Evolutionary conservation across 768 basidiomycete species (phyloP), one percentile per base, ranked within the genome.

Genomic region (Termitomyces sp.): DNA sequence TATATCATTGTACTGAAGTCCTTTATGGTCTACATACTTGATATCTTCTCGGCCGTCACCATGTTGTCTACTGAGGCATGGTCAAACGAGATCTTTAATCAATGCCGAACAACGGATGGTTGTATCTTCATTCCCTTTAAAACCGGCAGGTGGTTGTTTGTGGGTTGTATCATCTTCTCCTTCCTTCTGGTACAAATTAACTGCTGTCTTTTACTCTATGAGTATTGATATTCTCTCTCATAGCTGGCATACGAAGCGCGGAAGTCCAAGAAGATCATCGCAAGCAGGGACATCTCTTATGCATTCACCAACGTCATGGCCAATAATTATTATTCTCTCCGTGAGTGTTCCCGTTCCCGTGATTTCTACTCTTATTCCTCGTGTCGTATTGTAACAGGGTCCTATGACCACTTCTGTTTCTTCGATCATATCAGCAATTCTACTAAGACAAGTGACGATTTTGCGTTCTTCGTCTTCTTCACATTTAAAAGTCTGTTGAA

Each of bases 401-500:
- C 91, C 44, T 99, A 98, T 72, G 89, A 96, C 71, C 92, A 96
- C 71, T 98, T 98, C 72, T 98, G 97, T 74, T 95, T 99, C 79
- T 98, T 98, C 71, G 88, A 91, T 65, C 94, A 98, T 66, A 97
- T 99, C 73, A 87, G 87, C 68, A 88, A 92, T 68, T 98, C 97
- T 30, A 95, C 94, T 33, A 98, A 96, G 81, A 87, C 85, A 61
- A 95, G 89, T 72, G 97, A 99, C 70, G 93, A 97, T 68, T 95
- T 99, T 73, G 95, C 96, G 36, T 98, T 98, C 81, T 99, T 97
- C 74, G 85, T 98, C 69, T 99, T 98, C 85, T 99, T 99, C 75
- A 91, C 90, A 0, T 98, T 99, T 83, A 99, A 99, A 81, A 96
- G 96, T 92, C 61, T 55, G 86, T 77, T 1, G 9, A 41, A 20